These are phyloP conservation scores for Podospora pseudopauciseta DNA, from an alignment of 495 filamentous ascomycete species.

Conservation along the genomic window DNA sequence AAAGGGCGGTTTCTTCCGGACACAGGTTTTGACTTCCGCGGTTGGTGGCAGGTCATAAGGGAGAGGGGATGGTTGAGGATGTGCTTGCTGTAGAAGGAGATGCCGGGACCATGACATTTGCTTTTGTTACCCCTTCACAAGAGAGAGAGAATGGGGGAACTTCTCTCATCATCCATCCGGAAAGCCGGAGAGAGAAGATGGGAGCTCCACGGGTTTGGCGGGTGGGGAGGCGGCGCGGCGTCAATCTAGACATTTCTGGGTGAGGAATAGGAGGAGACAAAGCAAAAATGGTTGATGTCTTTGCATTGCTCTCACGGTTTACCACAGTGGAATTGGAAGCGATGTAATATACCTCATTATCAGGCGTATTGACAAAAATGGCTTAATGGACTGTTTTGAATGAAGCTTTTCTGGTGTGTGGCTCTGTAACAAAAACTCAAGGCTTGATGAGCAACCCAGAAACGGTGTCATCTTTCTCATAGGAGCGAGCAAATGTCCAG, in stretches of 20 bases:
- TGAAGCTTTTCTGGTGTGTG: too few relatives aligned
- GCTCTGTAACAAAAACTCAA: too few relatives aligned
- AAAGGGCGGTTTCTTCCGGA: conserved; percentile 90
- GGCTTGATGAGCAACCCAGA: too few relatives aligned
- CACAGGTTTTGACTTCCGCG: conserved; percentile 65
- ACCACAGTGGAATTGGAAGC: conserved; percentile 3
- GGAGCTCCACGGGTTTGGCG: background rate
- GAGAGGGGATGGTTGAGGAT: background rate
- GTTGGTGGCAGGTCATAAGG: conserved; percentile 40
- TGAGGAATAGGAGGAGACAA: background rate
- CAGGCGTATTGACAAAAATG: conserved; percentile 4
- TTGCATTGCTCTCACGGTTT: background rate
- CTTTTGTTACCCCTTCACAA: background rate
- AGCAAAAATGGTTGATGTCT: background rate
- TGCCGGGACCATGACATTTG: background rate
- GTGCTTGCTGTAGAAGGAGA: background rate
- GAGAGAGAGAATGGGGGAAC: background rate
- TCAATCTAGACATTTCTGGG: background rate
- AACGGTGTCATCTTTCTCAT: too few relatives aligned
- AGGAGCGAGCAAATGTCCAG: too few relatives aligned
- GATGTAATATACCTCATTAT: conserved; percentile 6
- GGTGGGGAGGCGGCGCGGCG: background rate
- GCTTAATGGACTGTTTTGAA: background rate
- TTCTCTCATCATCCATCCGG: background rate
- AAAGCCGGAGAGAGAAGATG: background rate